A percentile compares a stretch with the other conserved stretches of the same genome.
Evolutionary conservation across 148 eudicot species (phyloP).

Genomic region (Vaccinium vitisidaea): DNA sequence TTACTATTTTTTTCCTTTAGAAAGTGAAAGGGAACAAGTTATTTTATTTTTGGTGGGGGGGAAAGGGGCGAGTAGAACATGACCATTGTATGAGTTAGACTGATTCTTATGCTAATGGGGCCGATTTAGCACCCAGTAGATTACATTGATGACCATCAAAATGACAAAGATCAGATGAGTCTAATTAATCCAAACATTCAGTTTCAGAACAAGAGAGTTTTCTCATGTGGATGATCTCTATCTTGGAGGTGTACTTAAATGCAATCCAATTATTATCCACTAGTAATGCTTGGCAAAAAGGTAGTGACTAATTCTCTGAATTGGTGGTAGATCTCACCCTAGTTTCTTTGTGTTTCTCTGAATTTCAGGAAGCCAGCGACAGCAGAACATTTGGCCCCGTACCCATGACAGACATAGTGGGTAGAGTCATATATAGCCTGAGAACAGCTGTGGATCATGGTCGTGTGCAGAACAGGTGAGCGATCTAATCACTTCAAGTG

Average conservation of each 20-base stretch:
- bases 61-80: neutral
- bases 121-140: neutral
- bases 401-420: conserved; percentile 64
- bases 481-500: neutral
- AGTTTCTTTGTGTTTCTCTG: neutral
- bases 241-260: neutral
- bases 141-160: neutral
- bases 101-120: neutral
- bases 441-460: conserved; percentile 88
- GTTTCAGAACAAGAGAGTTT: neutral
- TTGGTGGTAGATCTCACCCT: neutral
- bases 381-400: conserved; percentile 85
- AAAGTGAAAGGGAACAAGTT: neutral
- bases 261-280: neutral
- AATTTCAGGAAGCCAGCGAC: conserved; percentile 80
- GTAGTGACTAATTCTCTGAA: neutral
- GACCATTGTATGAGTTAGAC: neutral
- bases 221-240: neutral
- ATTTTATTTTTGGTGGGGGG: neutral
- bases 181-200: neutral
- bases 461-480: conserved; percentile 82
- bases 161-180: neutral
- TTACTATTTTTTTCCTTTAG: neutral
- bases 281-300: neutral
- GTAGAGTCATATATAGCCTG: conserved; percentile 81